Percentiles rank a stretch among this genome's conserved stretches.
Conservation (phyloP, 2,329 filamentous ascomycete genomes). For the Fusarium metavorans region DNA sequence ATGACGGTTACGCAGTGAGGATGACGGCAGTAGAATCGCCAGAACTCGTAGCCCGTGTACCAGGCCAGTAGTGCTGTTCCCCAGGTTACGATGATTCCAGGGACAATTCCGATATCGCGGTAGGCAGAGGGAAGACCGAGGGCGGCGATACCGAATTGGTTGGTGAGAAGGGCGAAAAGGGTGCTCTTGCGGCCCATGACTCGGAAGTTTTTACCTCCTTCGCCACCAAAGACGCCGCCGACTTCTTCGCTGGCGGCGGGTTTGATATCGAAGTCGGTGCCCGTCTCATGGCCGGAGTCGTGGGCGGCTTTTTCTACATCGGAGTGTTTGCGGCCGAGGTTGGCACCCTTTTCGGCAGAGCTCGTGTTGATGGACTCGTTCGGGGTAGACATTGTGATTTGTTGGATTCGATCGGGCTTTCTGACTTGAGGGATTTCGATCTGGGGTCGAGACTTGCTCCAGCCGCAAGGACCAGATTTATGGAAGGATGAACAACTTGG, state of each 20-base stretch:
- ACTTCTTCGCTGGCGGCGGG: slow-evolving; percentile 13
- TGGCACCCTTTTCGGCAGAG: not conserved
- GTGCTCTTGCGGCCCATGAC: slow-evolving; percentile 36
- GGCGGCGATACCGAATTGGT: slow-evolving; percentile 45
- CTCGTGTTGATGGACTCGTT: not conserved
- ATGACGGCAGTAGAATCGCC: slow-evolving; percentile 75
- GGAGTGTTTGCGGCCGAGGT: slow-evolving; percentile 1
- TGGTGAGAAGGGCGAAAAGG: slow-evolving; percentile 36
- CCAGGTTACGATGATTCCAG: slow-evolving; percentile 73
- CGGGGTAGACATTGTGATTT: not conserved
- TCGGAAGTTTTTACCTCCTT: slow-evolving; percentile 35
- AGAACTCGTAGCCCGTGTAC: slow-evolving; percentile 57
- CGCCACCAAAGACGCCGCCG: slow-evolving; percentile 20
- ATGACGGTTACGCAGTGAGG: slow-evolving; percentile 76
- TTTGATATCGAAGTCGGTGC: slow-evolving; percentile 7
- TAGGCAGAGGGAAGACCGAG: slow-evolving; percentile 79
- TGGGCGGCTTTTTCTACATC: not conserved
- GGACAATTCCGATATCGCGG: slow-evolving; percentile 74
- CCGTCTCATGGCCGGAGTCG: slow-evolving; percentile 8
- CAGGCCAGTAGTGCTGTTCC: slow-evolving; percentile 73
- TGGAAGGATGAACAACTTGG: not conserved
- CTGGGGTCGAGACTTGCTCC: not conserved
- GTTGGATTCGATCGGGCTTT: not conserved
- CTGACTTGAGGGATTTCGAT: not conserved
- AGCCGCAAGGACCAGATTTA: not conserved